These are phyloP conservation scores for Iris pallida DNA, from an alignment of 116 monocot species.

Conservation along the genomic window DNA sequence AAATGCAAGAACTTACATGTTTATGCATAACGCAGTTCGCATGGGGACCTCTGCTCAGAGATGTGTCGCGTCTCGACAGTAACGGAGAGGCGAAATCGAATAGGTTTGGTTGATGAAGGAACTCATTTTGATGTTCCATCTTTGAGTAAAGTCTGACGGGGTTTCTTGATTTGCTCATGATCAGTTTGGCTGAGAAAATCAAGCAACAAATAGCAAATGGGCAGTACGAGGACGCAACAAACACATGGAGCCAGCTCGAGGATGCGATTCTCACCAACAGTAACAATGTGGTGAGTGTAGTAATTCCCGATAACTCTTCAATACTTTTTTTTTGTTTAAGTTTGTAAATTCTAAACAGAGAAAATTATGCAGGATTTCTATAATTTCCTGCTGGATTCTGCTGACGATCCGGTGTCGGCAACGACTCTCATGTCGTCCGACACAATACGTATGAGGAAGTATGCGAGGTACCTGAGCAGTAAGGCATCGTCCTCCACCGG, in stretches of 20 bases:
- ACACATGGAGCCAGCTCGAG: constrained; percentile 57
- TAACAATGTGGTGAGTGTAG: constrained; percentile 32
- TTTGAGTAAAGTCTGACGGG: too few species aligned
- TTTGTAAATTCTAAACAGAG: not conserved
- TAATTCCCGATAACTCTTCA: not conserved
- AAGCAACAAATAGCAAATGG: constrained; percentile 40
- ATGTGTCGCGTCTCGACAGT: constrained; percentile 65
- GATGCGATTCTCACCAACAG: constrained; percentile 24
- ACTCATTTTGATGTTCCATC: not conserved
- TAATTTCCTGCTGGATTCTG: constrained; percentile 66
- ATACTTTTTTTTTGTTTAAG: not conserved
- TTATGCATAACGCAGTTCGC: constrained; percentile 47
- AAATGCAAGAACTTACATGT: not conserved
- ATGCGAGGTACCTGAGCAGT: constrained; percentile 48
- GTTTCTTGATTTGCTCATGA: not conserved
- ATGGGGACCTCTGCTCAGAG: constrained; percentile 79
- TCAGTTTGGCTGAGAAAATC: constrained; percentile 63
- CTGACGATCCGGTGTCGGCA: constrained; percentile 23
- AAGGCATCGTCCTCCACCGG: constrained; percentile 19
- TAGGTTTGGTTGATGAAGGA: constrained; percentile 30
- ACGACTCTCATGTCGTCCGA: not conserved
- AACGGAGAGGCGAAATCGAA: constrained; percentile 48
- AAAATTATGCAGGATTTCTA: constrained; percentile 51
- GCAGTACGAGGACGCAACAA: constrained; percentile 48
- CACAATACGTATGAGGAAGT: constrained; percentile 23